Percentiles rank a stretch among this genome's conserved stretches.
Evolutionary conservation across 2,329 filamentous ascomycete genomes (phyloP).

Genomic region (Diaporthe destruens): DNA sequence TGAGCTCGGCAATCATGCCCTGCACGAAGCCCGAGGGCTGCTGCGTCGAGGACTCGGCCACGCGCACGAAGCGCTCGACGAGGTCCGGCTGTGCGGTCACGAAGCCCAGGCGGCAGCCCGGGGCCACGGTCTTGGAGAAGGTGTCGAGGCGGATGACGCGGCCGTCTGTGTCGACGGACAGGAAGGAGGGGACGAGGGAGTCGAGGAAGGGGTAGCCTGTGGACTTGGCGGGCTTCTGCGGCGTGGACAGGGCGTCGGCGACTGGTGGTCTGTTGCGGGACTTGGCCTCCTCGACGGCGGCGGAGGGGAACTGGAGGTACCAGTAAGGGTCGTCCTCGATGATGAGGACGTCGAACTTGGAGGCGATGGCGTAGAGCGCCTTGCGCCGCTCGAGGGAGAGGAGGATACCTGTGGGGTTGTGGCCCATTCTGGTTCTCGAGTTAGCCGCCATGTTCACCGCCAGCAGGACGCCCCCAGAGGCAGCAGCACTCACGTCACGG

Average conservation of each 20-base stretch:
- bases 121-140: constrained; percentile 93
- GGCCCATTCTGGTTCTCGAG: constrained; percentile 69
- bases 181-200: constrained; percentile 84
- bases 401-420: constrained; percentile 87
- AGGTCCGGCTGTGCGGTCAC: constrained; percentile 86
- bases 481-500: constrained; percentile 77
- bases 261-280: constrained; percentile 54
- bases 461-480: background rate
- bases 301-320: constrained; percentile 90
- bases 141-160: constrained; percentile 92
- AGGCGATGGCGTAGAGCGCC: constrained; percentile 84
- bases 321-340: constrained; percentile 96
- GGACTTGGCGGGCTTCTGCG: constrained; percentile 52
- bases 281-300: constrained; percentile 65
- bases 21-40: constrained; percentile 93
- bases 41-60: constrained; percentile 83
- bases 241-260: constrained; percentile 50
- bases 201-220: constrained; percentile 84
- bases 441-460: background rate
- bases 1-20: constrained; percentile 79
- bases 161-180: constrained; percentile 85
- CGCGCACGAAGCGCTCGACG: constrained; percentile 78
- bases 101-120: constrained; percentile 91
- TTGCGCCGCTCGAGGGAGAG: constrained; percentile 79
- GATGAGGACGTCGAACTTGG: constrained; percentile 89